phyloP scores from a whole-genome alignment of 75 land plant genomes.

The Sequoiadendron giganteum region DNA sequence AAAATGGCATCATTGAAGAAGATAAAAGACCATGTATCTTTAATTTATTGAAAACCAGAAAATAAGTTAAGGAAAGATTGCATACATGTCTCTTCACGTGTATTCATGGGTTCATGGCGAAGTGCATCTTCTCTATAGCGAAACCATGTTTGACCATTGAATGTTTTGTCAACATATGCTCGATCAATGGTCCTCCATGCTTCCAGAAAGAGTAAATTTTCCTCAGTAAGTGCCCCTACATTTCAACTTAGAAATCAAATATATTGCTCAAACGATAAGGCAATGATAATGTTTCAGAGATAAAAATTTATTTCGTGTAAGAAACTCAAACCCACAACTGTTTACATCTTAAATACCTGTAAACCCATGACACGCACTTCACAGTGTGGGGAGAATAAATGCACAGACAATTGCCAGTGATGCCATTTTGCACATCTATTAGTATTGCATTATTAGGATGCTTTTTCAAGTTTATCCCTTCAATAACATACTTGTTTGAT shows the following conservation, averaged over 20 bases:
- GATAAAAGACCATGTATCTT: not conserved
- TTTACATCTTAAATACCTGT: not conserved
- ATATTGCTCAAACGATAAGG: not conserved
- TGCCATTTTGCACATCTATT: not conserved
- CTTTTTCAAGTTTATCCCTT: not conserved
- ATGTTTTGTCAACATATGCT: constrained; percentile 92
- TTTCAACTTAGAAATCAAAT: not conserved
- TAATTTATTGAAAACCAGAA: not conserved
- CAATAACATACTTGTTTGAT: too few relatives aligned
- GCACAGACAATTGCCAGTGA: not conserved
- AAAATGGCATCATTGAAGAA: not conserved
- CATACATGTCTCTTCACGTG: constrained; percentile 94
- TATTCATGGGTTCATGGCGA: constrained; percentile 88
- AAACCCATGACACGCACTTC: not conserved
- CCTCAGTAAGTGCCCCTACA: constrained; percentile 90
- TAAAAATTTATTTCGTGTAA: not conserved
- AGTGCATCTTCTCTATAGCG: constrained; percentile 92
- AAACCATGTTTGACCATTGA: constrained; percentile 99
- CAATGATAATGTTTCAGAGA: not conserved
- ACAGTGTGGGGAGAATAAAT: not conserved
- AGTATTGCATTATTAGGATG: not conserved
- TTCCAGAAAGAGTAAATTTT: constrained; percentile 93
- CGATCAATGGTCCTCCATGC: constrained; percentile 98
- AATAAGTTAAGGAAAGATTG: not conserved
- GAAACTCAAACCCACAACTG: not conserved